These are phyloP conservation scores for Colletotrichum sojae DNA, from an alignment of 2,329 filamentous ascomycete species.

Conservation along the genomic window DNA sequence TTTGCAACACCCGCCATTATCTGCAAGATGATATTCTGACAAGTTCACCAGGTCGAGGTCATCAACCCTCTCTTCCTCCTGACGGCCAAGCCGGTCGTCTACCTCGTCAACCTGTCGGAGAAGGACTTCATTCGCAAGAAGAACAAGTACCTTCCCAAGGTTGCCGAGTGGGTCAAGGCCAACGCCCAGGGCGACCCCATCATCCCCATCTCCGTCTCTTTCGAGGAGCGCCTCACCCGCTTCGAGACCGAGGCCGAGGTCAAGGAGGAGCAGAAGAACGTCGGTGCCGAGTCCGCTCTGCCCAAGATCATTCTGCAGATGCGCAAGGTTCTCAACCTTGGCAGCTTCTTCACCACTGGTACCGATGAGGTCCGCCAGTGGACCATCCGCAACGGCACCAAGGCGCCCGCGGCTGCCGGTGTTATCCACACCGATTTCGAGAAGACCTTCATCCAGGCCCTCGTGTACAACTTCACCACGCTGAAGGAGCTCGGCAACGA, in stretches of 20 bases:
- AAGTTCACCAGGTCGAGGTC: slow-evolving; percentile 81
- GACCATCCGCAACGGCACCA: slow-evolving; percentile 96
- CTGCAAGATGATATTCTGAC: slow-evolving; percentile 47
- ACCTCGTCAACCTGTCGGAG: slow-evolving; percentile 96
- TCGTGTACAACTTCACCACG: slow-evolving; percentile 90
- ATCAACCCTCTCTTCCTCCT: slow-evolving; percentile 98
- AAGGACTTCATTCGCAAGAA: slow-evolving; percentile 98
- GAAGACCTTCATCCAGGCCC: slow-evolving; percentile 98
- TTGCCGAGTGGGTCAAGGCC: slow-evolving; percentile 95
- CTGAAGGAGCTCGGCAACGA: slow-evolving; percentile 93
- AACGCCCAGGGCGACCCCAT: slow-evolving; percentile 90
- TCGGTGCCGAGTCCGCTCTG: slow-evolving; percentile 88
- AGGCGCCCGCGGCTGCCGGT: slow-evolving; percentile 97
- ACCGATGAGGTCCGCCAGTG: slow-evolving; percentile 97
- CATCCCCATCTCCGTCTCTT: slow-evolving; percentile 91
- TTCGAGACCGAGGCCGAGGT: slow-evolving; percentile 84
- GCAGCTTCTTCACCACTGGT: slow-evolving; percentile 97
- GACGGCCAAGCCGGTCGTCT: slow-evolving; percentile 96
- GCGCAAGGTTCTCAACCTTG: slow-evolving; percentile 90
- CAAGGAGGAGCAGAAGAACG: slow-evolving; percentile 87
- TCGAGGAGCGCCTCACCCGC: slow-evolving; percentile 90
- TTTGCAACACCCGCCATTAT: slow-evolving; percentile 40
- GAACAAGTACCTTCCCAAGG: slow-evolving; percentile 97
- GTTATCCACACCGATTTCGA: slow-evolving; percentile 99
- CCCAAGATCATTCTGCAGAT: slow-evolving; percentile 94